These are phyloP conservation scores for Ulmus americana DNA, from an alignment of 331 rosid genomes.

Conservation along the genomic window DNA sequence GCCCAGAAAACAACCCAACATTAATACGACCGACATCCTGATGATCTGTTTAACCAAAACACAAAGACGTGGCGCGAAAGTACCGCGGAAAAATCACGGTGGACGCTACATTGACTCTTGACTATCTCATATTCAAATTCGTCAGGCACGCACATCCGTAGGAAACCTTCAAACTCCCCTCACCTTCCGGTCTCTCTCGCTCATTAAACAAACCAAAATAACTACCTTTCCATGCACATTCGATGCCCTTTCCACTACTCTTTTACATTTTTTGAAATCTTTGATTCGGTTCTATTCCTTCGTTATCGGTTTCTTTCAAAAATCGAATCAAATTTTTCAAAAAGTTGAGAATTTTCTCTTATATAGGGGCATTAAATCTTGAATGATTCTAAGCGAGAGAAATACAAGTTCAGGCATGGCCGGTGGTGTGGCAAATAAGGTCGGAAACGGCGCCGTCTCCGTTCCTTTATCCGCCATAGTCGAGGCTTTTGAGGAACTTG, in stretches of 20 bases:
- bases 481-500: conserved; percentile 65
- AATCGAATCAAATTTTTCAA: neutral
- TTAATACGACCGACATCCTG: too few relatives aligned
- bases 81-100: too few relatives aligned
- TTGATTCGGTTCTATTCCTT: neutral
- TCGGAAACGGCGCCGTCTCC: conserved; percentile 8
- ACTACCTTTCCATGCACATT: neutral
- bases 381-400: conserved; percentile 13
- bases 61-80: too few relatives aligned
- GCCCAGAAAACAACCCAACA: too few relatives aligned
- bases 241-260: neutral
- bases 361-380: neutral
- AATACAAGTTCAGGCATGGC: conserved; percentile 7
- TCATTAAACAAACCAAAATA: neutral
- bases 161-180: conserved; percentile 29
- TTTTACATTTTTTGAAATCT: neutral
- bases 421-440: conserved; percentile 1
- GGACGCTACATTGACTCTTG: too few relatives aligned
- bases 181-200: conserved; percentile 5
- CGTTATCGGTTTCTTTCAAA: neutral
- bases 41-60: too few relatives aligned
- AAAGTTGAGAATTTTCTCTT: neutral
- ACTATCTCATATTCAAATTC: neutral
- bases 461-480: conserved; percentile 60
- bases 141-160: conserved; percentile 41